Evolutionary conservation across 2,329 filamentous ascomycete species (phyloP), one percentile per base, ranked within the genome.

Genomic region (Nemania abortiva): DNA sequence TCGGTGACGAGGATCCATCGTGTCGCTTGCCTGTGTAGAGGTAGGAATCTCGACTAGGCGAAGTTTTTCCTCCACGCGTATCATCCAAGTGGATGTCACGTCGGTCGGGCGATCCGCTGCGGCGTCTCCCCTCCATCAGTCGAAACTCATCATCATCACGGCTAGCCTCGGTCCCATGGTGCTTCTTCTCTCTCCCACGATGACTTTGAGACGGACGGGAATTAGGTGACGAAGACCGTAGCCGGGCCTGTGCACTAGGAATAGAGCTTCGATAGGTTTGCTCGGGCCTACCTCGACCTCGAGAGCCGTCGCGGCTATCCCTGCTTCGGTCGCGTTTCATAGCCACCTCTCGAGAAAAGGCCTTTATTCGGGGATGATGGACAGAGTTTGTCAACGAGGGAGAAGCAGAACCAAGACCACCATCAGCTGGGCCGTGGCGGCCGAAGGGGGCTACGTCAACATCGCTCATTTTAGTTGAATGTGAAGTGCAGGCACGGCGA

Each of bases 281-380:
- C 61, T 77, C 73, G 77, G 79, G 73, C 68, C 78, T 78, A 74
- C 79, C 75, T 76, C 77, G 77, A 73, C 80, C 78, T 77, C 76
- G 75, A 54, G 74, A 76, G 74, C 74, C 77, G 63, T 80, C 77
- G 74, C 77, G 75, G 72, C 73, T 76, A 73, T 75, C 74, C 70
- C 70, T 77, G 75, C 74, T 78, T 70, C 76, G 76, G 79, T 82
- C 80, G 78, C 81, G 78, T 79, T 80, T 80, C 80, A 83, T 81
- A 72, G 79, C 79, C 79, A 76, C 80, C 80, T 82, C 75, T 77
- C 79, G 79, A 75, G 75, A 74, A 70, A 66, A 57, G 20, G 57
- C 34, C 56, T 67, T 70, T 53, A 66, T 65, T 52, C 67, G 69
- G 49, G 65, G 66, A 66, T 71, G 70, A 68, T 70, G 72, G 60